Evolutionary conservation across 108 stramenopile genomes (phyloP).

Genomic region (Pseudonitzschia multistriata): DNA sequence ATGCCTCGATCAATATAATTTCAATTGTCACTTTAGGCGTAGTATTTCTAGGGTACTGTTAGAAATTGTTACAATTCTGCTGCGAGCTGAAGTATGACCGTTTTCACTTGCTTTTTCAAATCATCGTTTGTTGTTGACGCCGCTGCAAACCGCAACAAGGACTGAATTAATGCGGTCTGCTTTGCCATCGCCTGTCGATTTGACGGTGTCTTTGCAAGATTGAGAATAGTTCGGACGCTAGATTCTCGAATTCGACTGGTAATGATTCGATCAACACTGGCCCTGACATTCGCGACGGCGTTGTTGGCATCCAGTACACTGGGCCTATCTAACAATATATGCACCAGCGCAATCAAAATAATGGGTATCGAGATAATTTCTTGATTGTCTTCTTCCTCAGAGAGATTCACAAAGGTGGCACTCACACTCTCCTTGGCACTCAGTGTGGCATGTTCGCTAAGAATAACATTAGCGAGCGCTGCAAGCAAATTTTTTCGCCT

Average conservation of each 20-base stretch:
- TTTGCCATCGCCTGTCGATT: constrained; percentile 30
- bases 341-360: constrained; percentile 28
- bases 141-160: constrained; percentile 38
- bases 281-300: not conserved
- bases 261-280: not conserved
- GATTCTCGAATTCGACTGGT: constrained; percentile 13
- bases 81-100: constrained; percentile 43
- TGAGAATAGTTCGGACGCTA: constrained; percentile 25
- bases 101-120: constrained; percentile 40
- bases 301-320: not conserved
- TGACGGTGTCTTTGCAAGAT: constrained; percentile 22
- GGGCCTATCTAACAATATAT: constrained; percentile 6
- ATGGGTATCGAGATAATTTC: constrained; percentile 11
- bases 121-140: constrained; percentile 11
- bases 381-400: constrained; percentile 23
- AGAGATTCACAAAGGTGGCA: constrained; percentile 28
- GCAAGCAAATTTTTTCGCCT: constrained; percentile 19
- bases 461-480: constrained; percentile 21
- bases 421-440: constrained; percentile 41
- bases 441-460: constrained; percentile 6
- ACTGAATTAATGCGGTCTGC: constrained; percentile 30
- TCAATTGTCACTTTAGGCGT: too few species aligned
- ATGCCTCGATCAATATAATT: too few species aligned
- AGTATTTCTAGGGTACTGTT: too few species aligned
- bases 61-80: constrained; percentile 40